Conservation (phyloP, 164 flowering plant genomes). For the Vitis cinerea region DNA sequence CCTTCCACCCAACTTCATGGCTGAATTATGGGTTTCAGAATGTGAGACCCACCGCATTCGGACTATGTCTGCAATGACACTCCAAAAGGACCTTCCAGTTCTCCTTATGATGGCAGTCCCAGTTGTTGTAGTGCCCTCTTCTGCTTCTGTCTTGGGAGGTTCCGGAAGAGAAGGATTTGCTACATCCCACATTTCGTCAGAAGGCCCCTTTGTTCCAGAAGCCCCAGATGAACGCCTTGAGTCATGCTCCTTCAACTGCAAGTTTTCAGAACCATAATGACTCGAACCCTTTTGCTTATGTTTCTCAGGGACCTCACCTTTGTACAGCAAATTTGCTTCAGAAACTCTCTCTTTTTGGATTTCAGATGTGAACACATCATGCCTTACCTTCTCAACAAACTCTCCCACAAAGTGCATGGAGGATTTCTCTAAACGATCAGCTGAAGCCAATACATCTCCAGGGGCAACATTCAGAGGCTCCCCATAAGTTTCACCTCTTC, state of each 20-base stretch:
- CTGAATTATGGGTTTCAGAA: conserved; percentile 43
- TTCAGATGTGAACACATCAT: conserved; percentile 48
- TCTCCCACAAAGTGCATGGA: conserved; percentile 61
- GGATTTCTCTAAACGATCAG: conserved; percentile 46
- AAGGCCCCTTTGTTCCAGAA: conserved; percentile 62
- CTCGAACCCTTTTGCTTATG: conserved; percentile 14
- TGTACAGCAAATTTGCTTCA: conserved; percentile 18
- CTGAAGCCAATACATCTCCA: conserved; percentile 65
- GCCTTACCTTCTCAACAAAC: conserved; percentile 52
- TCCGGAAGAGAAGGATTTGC: conserved; percentile 41
- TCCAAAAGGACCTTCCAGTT: conserved; percentile 76
- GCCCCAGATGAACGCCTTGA: conserved; percentile 37
- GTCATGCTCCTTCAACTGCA: conserved; percentile 28
- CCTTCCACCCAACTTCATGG: conserved; percentile 40
- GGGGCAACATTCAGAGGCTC: conserved; percentile 25
- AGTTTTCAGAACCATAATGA: conserved; percentile 25
- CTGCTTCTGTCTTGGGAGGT: conserved; percentile 30
- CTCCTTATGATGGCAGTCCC: conserved; percentile 45
- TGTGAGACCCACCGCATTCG: conserved; percentile 58
- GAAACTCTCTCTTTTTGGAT: conserved; percentile 26
- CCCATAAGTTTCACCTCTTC: conserved; percentile 19
- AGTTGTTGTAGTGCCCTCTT: conserved; percentile 24
- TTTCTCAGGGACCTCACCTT: conserved; percentile 15
- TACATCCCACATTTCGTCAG: conserved; percentile 79
- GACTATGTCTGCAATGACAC: conserved; percentile 54